Evolutionary conservation across 148 eudicot species (phyloP), one percentile per base, ranked within the genome.

Genomic region (Rhododendron henanense): DNA sequence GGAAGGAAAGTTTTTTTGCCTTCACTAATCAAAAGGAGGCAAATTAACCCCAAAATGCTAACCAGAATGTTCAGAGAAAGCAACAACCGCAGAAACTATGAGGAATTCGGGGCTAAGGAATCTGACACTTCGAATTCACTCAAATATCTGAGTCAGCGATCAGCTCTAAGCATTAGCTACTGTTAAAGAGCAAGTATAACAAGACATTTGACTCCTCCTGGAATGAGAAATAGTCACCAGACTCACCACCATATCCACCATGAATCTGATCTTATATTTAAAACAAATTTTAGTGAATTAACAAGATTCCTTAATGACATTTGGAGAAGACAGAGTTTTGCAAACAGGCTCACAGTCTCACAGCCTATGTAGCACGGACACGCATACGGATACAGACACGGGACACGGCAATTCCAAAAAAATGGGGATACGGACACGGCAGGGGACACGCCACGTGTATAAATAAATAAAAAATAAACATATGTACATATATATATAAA

Each of bases 171-270:
- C 25, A 80, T 51, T 61, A 80, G 83, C 83, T 80, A 80, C 18
- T 25, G 63, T 28, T 51, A 50, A 28, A 51, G 51, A 80, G 41
- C 47, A 50, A 10, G 37, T 35, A 59, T 57, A 14, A 55, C 9
- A 83, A 67, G 78, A 59, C 37, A 83, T 28, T 21, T 8, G 39
- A n/a, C 23, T 41, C 50, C 3, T 18, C 41, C 14, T 69, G 59
- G 35, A 41, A 45, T n/a, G 78, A 28, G 78, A 45, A 61, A 48
- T 67, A 83, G 44, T 28, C 78, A 16, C 55, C 55, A 51, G 55
- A 51, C 15, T 50, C 55, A 50, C 69, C 57, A 45, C 78, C 57
- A 83, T 74, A 83, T 83, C 55, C 77, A 83, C 55, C 48, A 23
- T n/a, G 51, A 45, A 61, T 65, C 5, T 45, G 57, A 69, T 16